Evolutionary conservation across 192 early-diverging fungal species (phyloP).

Genomic region (Haplosporangium gracile): DNA sequence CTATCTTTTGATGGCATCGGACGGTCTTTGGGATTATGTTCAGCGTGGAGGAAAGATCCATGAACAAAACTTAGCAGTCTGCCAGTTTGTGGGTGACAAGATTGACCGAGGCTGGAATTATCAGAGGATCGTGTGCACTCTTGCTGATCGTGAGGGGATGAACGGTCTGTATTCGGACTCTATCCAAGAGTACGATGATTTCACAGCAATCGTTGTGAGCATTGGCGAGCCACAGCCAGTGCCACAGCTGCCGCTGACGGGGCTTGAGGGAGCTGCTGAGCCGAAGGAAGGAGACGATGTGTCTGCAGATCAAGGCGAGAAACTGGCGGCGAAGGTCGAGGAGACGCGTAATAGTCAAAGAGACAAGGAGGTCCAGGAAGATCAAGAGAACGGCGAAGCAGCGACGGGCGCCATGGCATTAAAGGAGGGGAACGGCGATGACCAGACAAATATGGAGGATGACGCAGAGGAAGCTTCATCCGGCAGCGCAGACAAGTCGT

Average conservation of each 20-base stretch:
- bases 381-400: background rate
- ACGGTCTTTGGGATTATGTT: conserved; percentile 69
- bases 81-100: conserved; percentile 62
- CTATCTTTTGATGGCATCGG: conserved; percentile 69
- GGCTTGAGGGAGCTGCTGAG: background rate
- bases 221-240: conserved; percentile 15
- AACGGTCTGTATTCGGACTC: conserved; percentile 62
- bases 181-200: conserved; percentile 70
- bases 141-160: conserved; percentile 65
- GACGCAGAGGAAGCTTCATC: background rate
- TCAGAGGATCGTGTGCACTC: conserved; percentile 58
- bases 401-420: background rate
- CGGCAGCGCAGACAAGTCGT: background rate
- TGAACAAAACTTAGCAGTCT: conserved; percentile 63
- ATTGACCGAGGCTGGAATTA: conserved; percentile 66
- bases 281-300: background rate
- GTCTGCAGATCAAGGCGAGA: background rate
- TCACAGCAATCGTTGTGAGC: conserved; percentile 63
- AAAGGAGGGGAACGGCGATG: background rate
- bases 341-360: background rate
- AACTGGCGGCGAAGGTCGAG: background rate
- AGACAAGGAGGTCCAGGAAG: background rate
- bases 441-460: background rate
- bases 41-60: conserved; percentile 62
- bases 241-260: background rate